Evolutionary conservation across 768 basidiomycete genomes (phyloP), one percentile per base, ranked within the genome.

Genomic region (Dacryopinax primogenitus): DNA sequence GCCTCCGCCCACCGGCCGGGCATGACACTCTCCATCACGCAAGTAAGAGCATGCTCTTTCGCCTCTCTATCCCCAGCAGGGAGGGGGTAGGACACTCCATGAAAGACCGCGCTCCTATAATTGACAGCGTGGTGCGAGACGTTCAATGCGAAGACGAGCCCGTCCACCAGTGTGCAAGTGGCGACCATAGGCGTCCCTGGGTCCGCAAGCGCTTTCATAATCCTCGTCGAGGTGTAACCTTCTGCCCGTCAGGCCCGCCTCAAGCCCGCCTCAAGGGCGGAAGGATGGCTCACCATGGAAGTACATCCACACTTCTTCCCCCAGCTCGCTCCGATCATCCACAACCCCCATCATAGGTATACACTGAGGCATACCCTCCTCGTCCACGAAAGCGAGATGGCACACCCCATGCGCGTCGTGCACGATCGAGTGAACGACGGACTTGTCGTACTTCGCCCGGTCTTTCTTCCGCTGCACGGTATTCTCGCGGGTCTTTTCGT

Each of bases 401-500:
- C 51, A 58, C 26, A 64, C 26, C 23, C 67, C 58, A 37, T 69
- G 67, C n/a, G 65, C 65, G 26, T 68, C 67, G 1, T 45, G 45
- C 23, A 69, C 63, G 63, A 69, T 69, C 21, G 34, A 32, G 3
- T 58, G n/a, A 41, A 69, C 64, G 6, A 64, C 34, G 61, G 63
- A 65, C 63, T 64, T 66, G 65, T 69, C 68, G 47, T 69, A 69
- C 64, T 68, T 63, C 66, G 72, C 67, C 33, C 72, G 39, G 51
- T 68, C 62, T 62, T 68, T 45, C 67, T 69, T 65, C 67, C 73
- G 45, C 63, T 69, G 37, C 66, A 72, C 66, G 68, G 70, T 37
- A 70, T 74, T 63, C 69, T 74, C 63, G 64, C 72, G 37, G 70
- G 74, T 37, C 66, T 75, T 61, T 69, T 76, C 35, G 74, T 58